Base-by-base conservation (phyloP, 148 eudicot genomes). In the Hydrangea macrophylla region DNA sequence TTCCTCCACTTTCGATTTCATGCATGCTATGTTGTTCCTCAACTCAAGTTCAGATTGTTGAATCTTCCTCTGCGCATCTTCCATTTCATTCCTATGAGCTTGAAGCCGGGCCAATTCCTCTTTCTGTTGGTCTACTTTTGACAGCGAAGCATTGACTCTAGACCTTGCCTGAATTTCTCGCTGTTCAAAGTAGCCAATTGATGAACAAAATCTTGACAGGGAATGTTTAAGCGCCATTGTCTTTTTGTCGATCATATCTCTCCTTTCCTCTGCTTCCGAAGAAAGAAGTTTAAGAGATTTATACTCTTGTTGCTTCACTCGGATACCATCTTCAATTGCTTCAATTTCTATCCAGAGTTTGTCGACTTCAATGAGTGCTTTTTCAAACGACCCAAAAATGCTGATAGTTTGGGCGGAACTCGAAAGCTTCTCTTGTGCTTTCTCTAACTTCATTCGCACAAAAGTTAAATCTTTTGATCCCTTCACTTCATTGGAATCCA, bases 131-230 rank as follows among this genome's bases (percentile, higher is more conserved):
- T 78, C 69, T 37, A 85, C 32, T 30, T 61, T 51, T 31, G 82
- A 61, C 70, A 60, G 58, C 22, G 92, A 74, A 35, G 84, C 73
- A 64, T 82, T 68, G 42, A 81, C 57, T 32, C 81, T 74, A 48
- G 83, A 73, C 73, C 82, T 81, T 76, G 90, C 90, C 71, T 81
- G 76, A 51, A 64, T 70, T 83, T 87, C 93, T 27, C 99, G 81
- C 68, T 91, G 85, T 68, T 91, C 97, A 73, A 85, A 91, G 79
- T 85, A 90, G 57, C 77, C 61, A 36, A 83, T 31, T 9, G 99
- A 87, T 35, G 96, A 82, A 60, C 81, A 79, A 65, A 94, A 75
- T 68, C 65, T 83, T 39, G 77, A 75, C 57, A 91, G 54, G 3
- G 99, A 84, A 65, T 56, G 65, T 71, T 76, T 85, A 20, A 89